These are phyloP conservation scores for Ogataea pilisensis DNA, from an alignment of 805 yeast genomes.

Conservation along the genomic window DNA sequence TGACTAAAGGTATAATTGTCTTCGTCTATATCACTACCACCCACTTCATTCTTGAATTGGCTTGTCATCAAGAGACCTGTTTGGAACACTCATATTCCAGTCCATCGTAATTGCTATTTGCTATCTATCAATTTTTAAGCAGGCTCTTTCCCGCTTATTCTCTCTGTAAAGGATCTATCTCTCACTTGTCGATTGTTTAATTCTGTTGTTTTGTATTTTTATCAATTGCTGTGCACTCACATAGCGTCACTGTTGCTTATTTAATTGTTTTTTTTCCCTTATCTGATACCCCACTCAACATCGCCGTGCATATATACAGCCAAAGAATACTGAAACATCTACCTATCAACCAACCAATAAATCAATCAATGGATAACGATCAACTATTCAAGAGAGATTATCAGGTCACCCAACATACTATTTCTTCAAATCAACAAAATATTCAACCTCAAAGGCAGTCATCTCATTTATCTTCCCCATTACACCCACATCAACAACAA, in stretches of 20 bases:
- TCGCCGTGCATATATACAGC: neutral
- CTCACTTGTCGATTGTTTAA: no score
- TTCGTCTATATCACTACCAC: no score
- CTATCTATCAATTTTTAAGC: no score
- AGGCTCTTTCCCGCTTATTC: no score
- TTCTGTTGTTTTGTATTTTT: no score
- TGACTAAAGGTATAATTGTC: no score
- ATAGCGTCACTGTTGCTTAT: neutral
- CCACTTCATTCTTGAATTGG: no score
- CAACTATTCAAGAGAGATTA: conserved; percentile 1
- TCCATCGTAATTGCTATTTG: no score
- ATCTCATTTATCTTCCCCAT: neutral
- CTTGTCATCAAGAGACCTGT: no score
- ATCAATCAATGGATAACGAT: neutral
- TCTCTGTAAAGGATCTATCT: no score
- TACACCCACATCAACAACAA: conserved; percentile 5
- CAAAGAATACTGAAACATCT: neutral
- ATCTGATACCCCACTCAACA: neutral
- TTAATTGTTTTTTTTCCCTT: neutral
- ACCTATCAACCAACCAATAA: neutral
- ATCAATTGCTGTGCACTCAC: no score
- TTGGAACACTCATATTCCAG: no score
- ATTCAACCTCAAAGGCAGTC: neutral
- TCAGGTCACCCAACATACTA: conserved; percentile 8
- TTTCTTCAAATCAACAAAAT: conserved; percentile 3